Base-by-base conservation (phyloP, 2,329 filamentous ascomycete species). In the Huntiella omanensis region DNA sequence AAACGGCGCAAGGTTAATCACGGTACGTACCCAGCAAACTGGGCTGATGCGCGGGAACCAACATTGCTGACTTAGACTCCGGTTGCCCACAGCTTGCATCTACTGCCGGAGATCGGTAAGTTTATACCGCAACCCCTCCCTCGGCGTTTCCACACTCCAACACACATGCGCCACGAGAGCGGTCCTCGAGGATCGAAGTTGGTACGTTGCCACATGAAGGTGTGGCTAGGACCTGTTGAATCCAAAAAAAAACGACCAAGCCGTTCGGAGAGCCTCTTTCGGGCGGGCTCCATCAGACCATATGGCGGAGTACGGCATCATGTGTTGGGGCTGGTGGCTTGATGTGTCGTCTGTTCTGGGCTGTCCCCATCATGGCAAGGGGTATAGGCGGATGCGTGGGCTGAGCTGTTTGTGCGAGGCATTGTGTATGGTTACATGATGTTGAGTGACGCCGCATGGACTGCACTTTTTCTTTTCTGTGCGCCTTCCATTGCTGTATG, bases 61-160 rank as follows among this genome's bases (percentile, higher is more conserved):
- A 39, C 16, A 39, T 40, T 42, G 39, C 43, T 51, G 39, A 45
- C 55, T 57, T 4, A 4, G 59, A 54, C 57, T 57, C 56, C 59
- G 61, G 58, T 65, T 13, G 17, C 7, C 60, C 60, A 60, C 68
- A 88, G 83, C 83, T 60, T 88, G 83, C 67, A 80, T 88, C 59
- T 88, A 88, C 66, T 88, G 83, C 66, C 80, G 83, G 63, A 77
- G 83, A 75, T 88, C 83, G 74, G 82, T 86, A 76, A 83, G 81
- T 79, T 34, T 40, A 11, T 37, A n/a, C 32, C 15, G 6, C 22
- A 28, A 28, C 22, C 22, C 22, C 22, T 28, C 22, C 22, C 22
- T 28, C 22, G 2, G 22, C 22, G 22, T 28, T 28, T 28, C 22
- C 22, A 28, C 22, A 28, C 22, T 28, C 22, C 22, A 28, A 28